These are phyloP conservation scores for Globisporangium cystogenes DNA, from an alignment of 352 stramenopile genomes.

Conservation along the genomic window DNA sequence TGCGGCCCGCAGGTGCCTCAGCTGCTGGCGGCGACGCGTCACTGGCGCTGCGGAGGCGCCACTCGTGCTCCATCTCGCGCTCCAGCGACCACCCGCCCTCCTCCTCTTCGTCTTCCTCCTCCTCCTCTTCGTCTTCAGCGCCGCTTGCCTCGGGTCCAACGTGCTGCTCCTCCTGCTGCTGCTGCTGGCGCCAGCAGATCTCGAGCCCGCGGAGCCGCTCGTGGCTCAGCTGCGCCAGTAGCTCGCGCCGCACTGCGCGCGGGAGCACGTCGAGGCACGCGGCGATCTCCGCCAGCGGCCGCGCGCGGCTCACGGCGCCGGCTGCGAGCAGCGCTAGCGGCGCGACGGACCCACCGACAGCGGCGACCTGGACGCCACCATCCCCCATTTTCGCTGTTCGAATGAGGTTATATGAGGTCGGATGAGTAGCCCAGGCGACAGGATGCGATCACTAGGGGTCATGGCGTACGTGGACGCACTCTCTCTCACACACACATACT, in stretches of 20 bases:
- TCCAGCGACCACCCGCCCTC: constrained; percentile 14
- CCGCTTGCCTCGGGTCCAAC: background rate
- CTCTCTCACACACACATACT: too few relatives aligned
- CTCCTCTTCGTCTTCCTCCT: background rate
- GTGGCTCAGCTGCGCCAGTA: constrained; percentile 35
- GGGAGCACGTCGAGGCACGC: constrained; percentile 40
- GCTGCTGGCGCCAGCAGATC: constrained; percentile 12
- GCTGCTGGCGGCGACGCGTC: too few relatives aligned
- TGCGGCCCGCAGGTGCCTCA: constrained; percentile 13
- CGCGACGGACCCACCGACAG: too few relatives aligned
- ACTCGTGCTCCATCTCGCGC: constrained; percentile 14
- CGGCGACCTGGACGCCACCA: background rate
- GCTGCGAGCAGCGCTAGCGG: constrained; percentile 29
- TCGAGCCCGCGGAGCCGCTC: constrained; percentile 45
- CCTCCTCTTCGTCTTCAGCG: background rate
- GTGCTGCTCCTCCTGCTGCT: constrained; percentile 7
- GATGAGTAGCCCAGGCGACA: too few relatives aligned
- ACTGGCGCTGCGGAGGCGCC: constrained; percentile 2
- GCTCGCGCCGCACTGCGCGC: constrained; percentile 24
- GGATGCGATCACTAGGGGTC: too few relatives aligned
- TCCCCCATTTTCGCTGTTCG: too few relatives aligned
- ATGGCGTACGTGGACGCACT: too few relatives aligned
- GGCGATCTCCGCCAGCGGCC: constrained; percentile 29
- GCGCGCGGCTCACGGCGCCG: constrained; percentile 20
- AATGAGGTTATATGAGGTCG: too few relatives aligned